Evolutionary conservation across 2,329 filamentous ascomycete genomes (phyloP), one percentile per base, ranked within the genome.

Genomic region (Tetracladium maxilliforme): DNA sequence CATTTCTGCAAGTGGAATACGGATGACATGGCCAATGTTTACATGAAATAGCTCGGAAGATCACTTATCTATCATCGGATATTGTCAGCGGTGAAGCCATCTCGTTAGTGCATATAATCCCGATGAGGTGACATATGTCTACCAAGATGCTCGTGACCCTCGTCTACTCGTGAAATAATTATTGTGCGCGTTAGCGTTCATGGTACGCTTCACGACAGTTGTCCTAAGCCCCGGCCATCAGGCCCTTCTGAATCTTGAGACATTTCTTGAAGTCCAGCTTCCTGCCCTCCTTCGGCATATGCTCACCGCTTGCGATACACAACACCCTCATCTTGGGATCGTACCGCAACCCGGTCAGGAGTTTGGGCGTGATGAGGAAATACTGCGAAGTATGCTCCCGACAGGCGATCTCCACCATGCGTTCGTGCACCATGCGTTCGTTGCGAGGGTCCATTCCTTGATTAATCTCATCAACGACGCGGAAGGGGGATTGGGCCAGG

Each of bases 391-490:
- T 72, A 47, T 78, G 71, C 49, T 84, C 75, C 36, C 71, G 69
- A 49, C 90, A 95, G 21, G 90, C 90, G 44, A 98, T 94, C 43
- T 94, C 84, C 7, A 98, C 90, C 79, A 98, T 92, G 34, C 90
- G 81, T 46, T 87, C 83, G 54, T 98, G 90, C 10, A 98, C 86
- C 70, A 94, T 92, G 39, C 90, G 80, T 54, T 98, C 90, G 52
- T 98, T 98, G 41, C 90, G 76, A 21, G 87, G 90, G 49, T 98
- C 90, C 90, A 98, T 98, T 37, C 90, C 90, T 54, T 98, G 90
- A 46, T 98, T 98, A 62, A 98, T 98, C 56, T 98, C 90, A 52
- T 98, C 90, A 30, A 98, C 90, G 24, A 98, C 87, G 26, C 90
- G 83, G 67, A 98, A 98, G 2, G 90, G 90, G 4, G 86, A 84